phyloP scores from a whole-genome alignment of 345 rosid genomes.

The Combretum micranthum region DNA sequence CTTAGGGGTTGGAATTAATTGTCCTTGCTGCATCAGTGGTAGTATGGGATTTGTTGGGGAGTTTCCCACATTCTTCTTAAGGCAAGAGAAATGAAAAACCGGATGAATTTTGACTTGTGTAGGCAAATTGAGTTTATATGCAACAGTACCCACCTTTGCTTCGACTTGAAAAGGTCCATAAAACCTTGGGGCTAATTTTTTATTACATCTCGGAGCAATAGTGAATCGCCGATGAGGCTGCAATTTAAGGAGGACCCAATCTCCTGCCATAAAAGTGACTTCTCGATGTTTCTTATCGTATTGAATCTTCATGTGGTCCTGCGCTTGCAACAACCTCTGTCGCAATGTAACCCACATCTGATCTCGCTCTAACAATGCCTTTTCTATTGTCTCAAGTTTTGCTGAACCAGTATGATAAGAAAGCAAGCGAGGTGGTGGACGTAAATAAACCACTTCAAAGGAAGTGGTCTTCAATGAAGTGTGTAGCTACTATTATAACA shows the following conservation, averaged over 20 bases:
- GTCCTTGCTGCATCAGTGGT: too few relatives aligned
- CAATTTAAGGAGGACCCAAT: neutral
- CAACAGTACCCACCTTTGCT: neutral
- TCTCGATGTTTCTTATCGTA: neutral
- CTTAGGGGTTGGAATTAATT: too few relatives aligned
- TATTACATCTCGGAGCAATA: neutral
- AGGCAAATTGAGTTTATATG: neutral
- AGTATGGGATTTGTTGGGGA: too few relatives aligned
- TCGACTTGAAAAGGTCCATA: neutral
- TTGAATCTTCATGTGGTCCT: neutral
- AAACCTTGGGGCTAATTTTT: neutral
- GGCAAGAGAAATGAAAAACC: neutral
- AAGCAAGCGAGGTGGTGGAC: neutral
- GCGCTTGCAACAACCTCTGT: neutral
- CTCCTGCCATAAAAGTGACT: neutral
- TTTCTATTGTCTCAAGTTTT: neutral
- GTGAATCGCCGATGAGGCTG: neutral
- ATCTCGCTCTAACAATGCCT: neutral
- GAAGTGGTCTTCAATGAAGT: neutral
- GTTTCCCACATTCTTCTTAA: neutral
- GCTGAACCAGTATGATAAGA: neutral
- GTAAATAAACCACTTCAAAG: neutral
- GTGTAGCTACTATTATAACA: neutral
- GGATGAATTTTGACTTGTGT: neutral
- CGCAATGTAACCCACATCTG: neutral